Conservation (phyloP, 352 stramenopile species). For the Globisporangium ultimum region DNA sequence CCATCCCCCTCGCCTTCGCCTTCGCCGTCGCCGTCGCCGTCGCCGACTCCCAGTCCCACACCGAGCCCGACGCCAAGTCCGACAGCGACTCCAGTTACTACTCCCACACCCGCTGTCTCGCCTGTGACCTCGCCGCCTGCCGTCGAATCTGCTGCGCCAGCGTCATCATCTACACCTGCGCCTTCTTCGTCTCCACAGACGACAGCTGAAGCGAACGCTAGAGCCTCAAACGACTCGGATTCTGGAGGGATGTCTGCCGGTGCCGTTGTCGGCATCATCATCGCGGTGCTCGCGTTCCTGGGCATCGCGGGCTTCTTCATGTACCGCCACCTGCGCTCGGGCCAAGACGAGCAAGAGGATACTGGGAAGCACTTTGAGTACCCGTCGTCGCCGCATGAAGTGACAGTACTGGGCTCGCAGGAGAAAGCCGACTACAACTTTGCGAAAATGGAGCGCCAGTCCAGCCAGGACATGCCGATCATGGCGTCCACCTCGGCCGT, state of each 20-base stretch:
- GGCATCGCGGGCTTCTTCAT: slow-evolving; percentile 34
- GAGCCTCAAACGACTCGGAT: background rate
- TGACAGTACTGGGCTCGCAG: slow-evolving; percentile 17
- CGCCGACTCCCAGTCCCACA: too few relatives aligned
- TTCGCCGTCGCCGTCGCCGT: background rate
- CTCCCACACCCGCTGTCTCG: too few relatives aligned
- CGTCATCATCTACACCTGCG: background rate
- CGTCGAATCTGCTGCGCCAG: background rate
- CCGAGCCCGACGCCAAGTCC: slow-evolving; percentile 6
- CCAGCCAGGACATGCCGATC: slow-evolving; percentile 18
- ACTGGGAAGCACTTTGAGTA: slow-evolving; percentile 31
- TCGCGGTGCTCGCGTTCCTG: slow-evolving; percentile 31
- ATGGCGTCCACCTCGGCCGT: slow-evolving; percentile 3
- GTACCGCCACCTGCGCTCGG: slow-evolving; percentile 23
- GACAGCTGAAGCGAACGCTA: slow-evolving; percentile 5
- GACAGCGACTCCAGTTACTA: background rate
- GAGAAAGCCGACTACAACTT: slow-evolving; percentile 23
- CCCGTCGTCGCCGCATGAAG: slow-evolving; percentile 20
- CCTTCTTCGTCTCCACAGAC: background rate
- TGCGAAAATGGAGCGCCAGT: slow-evolving; percentile 18
- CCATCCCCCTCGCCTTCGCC: background rate
- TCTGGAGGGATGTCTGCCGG: slow-evolving; percentile 35
- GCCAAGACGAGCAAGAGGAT: slow-evolving; percentile 16
- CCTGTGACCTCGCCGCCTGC: too few relatives aligned
- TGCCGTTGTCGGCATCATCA: slow-evolving; percentile 38